Base-by-base conservation (phyloP, 2,329 filamentous ascomycete genomes). In the Colletotrichum falcatum region DNA sequence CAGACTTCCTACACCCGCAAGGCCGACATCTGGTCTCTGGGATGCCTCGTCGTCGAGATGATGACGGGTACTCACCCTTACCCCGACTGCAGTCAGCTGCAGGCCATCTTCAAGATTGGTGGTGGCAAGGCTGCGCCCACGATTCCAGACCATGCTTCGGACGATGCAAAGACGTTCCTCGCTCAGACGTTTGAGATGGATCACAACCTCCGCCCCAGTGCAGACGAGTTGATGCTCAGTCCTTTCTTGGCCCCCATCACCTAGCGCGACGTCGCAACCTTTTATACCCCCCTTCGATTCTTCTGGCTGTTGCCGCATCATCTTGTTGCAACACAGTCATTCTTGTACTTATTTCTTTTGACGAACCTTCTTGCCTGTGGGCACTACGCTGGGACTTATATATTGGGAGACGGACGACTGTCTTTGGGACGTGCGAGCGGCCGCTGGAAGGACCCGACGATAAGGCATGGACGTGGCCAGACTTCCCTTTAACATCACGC, bases 101-200 rank as follows among this genome's bases (percentile, higher is more conserved):
- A 99, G 80, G 96, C 96, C 71, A 98, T 99, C 78, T 99, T 99
- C 87, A 97, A 97, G 84, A 98, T 99, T 79, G 95, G 95, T 48
- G 94, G 92, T 74, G 91, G 92, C 74, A 92, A 94, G 80, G 91
- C 93, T 54, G 70, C 70, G 23, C 96, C 96, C 0, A 95, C 94
- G 20, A 92, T 97, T 65, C 96, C 96, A 0, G 94, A 97, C 16
- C 89, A 91, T 75, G 94, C 94, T 16, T 96, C 94, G 76, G 88
- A 91, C 44, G 95, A 97, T 75, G 95, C 94, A 5, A 89, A 91
- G 79, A 88, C 87, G 54, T 99, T 99, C 84, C 83, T 99, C 74
- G 87, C 88, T 66, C 90, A 93, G 83, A 98, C 96, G 0, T 99
- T 99, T 83, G 94, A 98, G 84, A 91, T 98, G 77, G 95, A 99